Evolutionary conservation across 2,329 filamentous ascomycete species (phyloP).

Genomic region (Cladosporium sp.): DNA sequence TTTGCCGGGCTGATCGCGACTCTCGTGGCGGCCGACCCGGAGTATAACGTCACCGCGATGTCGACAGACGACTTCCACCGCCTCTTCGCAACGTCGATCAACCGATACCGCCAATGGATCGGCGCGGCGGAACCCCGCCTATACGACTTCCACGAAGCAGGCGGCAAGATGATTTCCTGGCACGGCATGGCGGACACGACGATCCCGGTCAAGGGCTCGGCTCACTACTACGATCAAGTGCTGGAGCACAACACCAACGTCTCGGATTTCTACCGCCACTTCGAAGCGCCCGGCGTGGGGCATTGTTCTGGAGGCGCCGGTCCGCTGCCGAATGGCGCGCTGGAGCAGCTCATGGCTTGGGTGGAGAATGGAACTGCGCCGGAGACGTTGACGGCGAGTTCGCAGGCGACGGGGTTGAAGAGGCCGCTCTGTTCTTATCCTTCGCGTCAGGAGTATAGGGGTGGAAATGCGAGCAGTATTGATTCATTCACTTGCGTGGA

Average conservation of each 20-base stretch:
- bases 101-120: conserved; percentile 34
- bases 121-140: conserved; percentile 34
- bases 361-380: conserved; percentile 18
- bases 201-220: conserved; percentile 25
- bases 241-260: conserved; percentile 12
- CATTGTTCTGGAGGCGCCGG: conserved; percentile 30
- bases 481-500: background rate
- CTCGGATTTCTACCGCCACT: conserved; percentile 30
- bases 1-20: conserved; percentile 1
- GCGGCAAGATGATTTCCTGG: conserved; percentile 42
- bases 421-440: background rate
- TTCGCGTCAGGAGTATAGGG: background rate
- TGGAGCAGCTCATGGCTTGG: conserved; percentile 15
- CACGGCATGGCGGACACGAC: conserved; percentile 33
- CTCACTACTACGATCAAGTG: conserved; percentile 36
- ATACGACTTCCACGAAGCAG: conserved; percentile 30
- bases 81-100: conserved; percentile 16
- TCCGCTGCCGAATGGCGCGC: conserved; percentile 11
- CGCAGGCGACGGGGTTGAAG: background rate
- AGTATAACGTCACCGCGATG: conserved; percentile 23
- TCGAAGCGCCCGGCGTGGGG: conserved; percentile 30
- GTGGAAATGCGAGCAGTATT: background rate
- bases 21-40: background rate
- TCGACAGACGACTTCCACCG: conserved; percentile 23
- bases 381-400: conserved; percentile 1